These are phyloP conservation scores for Quambalaria eucalypti DNA, from an alignment of 1,284 basidiomycete genomes.

Conservation along the genomic window DNA sequence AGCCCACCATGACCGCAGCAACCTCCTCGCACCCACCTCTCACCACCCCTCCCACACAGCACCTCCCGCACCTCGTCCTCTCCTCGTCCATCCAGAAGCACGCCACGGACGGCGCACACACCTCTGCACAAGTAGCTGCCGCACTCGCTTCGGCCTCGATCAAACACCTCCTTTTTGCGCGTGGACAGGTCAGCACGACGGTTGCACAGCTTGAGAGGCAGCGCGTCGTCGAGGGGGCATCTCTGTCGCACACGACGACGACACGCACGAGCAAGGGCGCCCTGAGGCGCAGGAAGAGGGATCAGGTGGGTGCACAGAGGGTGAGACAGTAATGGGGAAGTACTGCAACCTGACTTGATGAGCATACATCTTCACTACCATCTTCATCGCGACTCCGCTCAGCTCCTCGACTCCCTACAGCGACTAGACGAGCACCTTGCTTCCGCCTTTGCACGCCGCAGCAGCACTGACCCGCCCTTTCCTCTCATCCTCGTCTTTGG, in stretches of 20 bases:
- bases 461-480: neutral
- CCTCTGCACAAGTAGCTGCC: neutral
- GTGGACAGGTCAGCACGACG: conserved; percentile 3
- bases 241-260: too few species aligned
- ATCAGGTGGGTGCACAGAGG: neutral
- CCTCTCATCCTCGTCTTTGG: conserved; percentile 1
- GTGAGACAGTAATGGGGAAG: neutral
- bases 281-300: neutral
- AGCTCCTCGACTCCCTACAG: neutral
- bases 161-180: conserved; percentile 8
- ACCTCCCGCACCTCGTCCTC: neutral
- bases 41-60: neutral
- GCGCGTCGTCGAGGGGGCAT: neutral
- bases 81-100: neutral
- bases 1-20: too few species aligned
- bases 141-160: neutral
- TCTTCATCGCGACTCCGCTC: neutral
- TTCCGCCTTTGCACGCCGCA: neutral
- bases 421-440: neutral
- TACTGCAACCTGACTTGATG: neutral
- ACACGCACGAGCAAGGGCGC: neutral
- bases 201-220: neutral
- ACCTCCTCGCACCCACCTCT: too few species aligned
- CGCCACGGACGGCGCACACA: neutral
- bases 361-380: neutral